These are phyloP conservation scores for Alternaria alternata DNA, from an alignment of 2,329 filamentous ascomycete species.

Conservation along the genomic window DNA sequence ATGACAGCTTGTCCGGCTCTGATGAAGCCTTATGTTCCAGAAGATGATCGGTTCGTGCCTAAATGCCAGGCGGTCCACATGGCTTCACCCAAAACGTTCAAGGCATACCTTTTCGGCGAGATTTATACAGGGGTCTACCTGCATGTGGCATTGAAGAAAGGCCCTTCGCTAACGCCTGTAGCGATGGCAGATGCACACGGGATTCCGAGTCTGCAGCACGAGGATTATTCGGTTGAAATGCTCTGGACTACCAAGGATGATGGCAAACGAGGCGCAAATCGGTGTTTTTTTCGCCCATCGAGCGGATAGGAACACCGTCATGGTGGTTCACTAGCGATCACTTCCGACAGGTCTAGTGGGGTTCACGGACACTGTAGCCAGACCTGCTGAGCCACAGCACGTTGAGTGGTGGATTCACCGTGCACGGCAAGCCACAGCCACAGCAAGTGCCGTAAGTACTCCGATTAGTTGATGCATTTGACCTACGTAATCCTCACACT, in stretches of 20 bases:
- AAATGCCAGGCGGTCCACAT: slow-evolving; percentile 18
- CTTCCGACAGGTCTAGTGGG: neutral
- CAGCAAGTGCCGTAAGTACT: slow-evolving; percentile 25
- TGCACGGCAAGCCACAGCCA: slow-evolving; percentile 28
- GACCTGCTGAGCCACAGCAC: slow-evolving; percentile 21
- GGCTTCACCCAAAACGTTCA: slow-evolving; percentile 27
- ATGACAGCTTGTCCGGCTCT: slow-evolving; percentile 24
- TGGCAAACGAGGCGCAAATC: slow-evolving; percentile 25
- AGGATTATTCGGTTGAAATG: slow-evolving; percentile 23
- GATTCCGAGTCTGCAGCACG: slow-evolving; percentile 23
- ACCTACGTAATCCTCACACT: slow-evolving; percentile 9
- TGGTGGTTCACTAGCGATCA: slow-evolving; percentile 19
- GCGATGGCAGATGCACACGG: slow-evolving; percentile 27
- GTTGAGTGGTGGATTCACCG: slow-evolving; percentile 30
- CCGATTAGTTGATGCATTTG: slow-evolving; percentile 29
- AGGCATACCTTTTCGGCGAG: slow-evolving; percentile 28
- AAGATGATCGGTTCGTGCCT: slow-evolving; percentile 26
- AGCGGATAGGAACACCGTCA: slow-evolving; percentile 22
- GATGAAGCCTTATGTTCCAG: slow-evolving; percentile 26
- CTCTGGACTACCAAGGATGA: slow-evolving; percentile 19
- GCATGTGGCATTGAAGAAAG: slow-evolving; percentile 25
- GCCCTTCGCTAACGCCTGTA: slow-evolving; percentile 31
- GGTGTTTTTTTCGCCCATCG: slow-evolving; percentile 6
- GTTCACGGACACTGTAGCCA: slow-evolving; percentile 12
- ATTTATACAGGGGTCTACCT: slow-evolving; percentile 28